These are phyloP conservation scores for Populus nigra DNA, from an alignment of 345 rosid genomes.

Conservation along the genomic window DNA sequence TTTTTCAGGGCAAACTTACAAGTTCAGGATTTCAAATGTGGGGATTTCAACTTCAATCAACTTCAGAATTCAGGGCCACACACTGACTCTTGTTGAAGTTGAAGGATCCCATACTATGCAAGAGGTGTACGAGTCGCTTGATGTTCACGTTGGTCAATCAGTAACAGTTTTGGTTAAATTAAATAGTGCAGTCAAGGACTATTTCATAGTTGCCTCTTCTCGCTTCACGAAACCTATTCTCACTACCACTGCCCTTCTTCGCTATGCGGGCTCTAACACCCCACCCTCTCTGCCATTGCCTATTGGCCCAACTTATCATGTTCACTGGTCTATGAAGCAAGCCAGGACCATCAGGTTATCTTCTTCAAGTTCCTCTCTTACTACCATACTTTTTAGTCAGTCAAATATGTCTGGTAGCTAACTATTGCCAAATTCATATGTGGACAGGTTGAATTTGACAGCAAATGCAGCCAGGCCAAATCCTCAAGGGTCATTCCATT, in stretches of 20 bases:
- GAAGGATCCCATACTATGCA: conserved; percentile 83
- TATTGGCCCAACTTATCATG: conserved; percentile 58
- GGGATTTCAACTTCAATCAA: conserved; percentile 71
- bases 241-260: conserved; percentile 58
- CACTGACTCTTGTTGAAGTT: conserved; percentile 69
- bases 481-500: conserved; percentile 92
- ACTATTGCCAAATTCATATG: too few relatives aligned
- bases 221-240: conserved; percentile 63
- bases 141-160: conserved; percentile 80
- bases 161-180: conserved; percentile 55
- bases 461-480: conserved; percentile 95
- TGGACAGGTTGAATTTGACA: conserved; percentile 63
- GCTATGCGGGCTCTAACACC: conserved; percentile 58
- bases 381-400: too few relatives aligned
- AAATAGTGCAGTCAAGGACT: conserved; percentile 42
- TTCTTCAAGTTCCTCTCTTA: neutral
- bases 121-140: conserved; percentile 62
- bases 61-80: conserved; percentile 78
- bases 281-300: conserved; percentile 57
- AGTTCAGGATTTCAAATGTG: conserved; percentile 69
- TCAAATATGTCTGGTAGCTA: too few relatives aligned
- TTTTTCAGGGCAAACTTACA: conserved; percentile 62
- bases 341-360: conserved; percentile 54
- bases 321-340: conserved; percentile 87
- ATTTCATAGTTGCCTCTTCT: conserved; percentile 67